A percentile compares a stretch with the other conserved stretches of the same genome.
phyloP scores from a whole-genome alignment of 2,329 filamentous ascomycete species.

The Venturia asperata region DNA sequence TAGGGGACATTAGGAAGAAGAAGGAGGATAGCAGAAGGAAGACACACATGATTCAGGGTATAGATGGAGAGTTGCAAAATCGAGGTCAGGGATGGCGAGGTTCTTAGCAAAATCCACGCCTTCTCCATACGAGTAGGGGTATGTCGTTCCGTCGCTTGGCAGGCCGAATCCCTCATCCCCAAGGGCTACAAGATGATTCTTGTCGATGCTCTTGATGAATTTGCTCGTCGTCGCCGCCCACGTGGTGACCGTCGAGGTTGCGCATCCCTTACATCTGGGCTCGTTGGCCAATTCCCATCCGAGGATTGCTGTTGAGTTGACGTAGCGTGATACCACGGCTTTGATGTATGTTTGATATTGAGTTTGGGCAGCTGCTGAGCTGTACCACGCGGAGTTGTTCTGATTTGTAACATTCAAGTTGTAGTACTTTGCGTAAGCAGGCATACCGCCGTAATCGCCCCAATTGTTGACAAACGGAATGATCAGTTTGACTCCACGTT shows the following conservation, averaged over 20 bases:
- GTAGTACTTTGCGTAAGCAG: constrained; percentile 39
- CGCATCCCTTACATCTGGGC: constrained; percentile 55
- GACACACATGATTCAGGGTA: constrained; percentile 42
- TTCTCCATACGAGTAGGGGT: constrained; percentile 46
- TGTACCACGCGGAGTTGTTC: constrained; percentile 50
- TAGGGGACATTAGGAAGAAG: not conserved
- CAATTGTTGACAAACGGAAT: constrained; percentile 64
- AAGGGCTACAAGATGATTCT: constrained; percentile 54
- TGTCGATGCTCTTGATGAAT: constrained; percentile 58
- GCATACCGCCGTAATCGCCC: constrained; percentile 60
- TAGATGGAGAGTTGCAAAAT: constrained; percentile 50
- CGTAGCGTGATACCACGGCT: constrained; percentile 53
- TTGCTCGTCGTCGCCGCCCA: constrained; percentile 53
- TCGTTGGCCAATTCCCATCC: constrained; percentile 65
- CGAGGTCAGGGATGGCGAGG: constrained; percentile 46
- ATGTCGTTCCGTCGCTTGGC: constrained; percentile 38
- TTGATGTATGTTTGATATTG: constrained; percentile 58
- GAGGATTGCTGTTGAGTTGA: constrained; percentile 52
- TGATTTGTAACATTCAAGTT: not conserved
- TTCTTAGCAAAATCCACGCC: constrained; percentile 48
- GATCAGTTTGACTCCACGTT: constrained; percentile 55
- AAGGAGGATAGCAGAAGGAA: not conserved
- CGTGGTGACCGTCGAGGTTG: constrained; percentile 48
- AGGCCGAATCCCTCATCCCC: constrained; percentile 56
- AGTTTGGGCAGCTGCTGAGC: constrained; percentile 37